Evolutionary conservation across 352 stramenopile genomes (phyloP), one percentile per base, ranked within the genome.

Genomic region (Phytophthora sp.): DNA sequence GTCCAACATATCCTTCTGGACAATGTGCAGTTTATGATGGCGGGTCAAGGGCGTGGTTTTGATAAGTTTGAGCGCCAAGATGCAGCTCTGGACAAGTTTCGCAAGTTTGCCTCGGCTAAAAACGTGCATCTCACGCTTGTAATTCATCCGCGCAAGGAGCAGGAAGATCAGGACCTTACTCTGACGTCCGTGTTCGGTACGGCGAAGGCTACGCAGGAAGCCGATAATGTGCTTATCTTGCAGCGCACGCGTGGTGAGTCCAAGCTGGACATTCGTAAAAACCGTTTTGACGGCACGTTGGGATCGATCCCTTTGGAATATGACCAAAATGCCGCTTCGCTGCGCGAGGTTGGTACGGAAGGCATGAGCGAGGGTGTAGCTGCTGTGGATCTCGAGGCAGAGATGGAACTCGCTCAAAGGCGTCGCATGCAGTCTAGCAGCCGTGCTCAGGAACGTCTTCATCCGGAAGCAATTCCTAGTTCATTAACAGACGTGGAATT

Each of bases 1-100:
- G 96, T 99, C 41, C 87, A 99, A 76, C 97, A 99, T 77, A 97
- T 99, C 43, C 89, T 99, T 68, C 72, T 99, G 39, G 98, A 99
- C 79, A 99, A 99, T 71, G 91, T 99, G 64, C 98, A 99, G 80
- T 99, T 99, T 64, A 99, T 99, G 97, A 98, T 99, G 78, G 92
- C 85, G 1, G 82, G 83, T 8, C 88, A 96, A 63, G 88, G 87
- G 18, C 81, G 85, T 37, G 86, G 86, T 3, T 96, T 82, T 37
- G 88, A 96, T 73, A 96, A 96, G 74, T 96, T 96, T 59, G 88
- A 96, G 54, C 88, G 86, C 6, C 88, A 96, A 61, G 69, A 99
- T 74, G 72, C 95, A 17, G 96, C 96, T 10, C 81, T 99, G 39
- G 95, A 98, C 71, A 98, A 98, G 55, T 98, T 97, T 63, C 88